Conservation (phyloP, 106 monocot genomes). For the Gastrodia elata region DNA sequence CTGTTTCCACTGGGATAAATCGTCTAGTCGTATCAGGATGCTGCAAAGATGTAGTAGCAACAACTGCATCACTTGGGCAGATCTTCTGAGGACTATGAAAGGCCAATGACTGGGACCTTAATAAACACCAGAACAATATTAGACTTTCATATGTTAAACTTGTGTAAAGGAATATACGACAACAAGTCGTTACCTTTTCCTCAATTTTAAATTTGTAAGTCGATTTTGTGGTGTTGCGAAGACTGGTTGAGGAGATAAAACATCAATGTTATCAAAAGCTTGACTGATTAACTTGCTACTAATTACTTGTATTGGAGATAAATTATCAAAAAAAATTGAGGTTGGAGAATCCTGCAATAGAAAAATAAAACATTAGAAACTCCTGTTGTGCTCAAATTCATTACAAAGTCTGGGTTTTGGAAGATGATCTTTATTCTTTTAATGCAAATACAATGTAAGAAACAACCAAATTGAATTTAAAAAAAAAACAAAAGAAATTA, state of each 20-base stretch:
- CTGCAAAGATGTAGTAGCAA: not conserved
- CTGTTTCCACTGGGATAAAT: not conserved
- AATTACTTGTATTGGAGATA: conserved; percentile 34
- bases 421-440: conserved; percentile 1
- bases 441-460: not conserved
- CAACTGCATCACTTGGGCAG: conserved; percentile 2
- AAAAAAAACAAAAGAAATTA: not conserved
- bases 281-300: conserved; percentile 7
- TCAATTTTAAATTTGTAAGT: conserved; percentile 10
- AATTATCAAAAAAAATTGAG: conserved; percentile 20
- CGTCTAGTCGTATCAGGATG: not conserved
- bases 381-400: not conserved
- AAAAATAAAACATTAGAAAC: not conserved
- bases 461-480: not conserved
- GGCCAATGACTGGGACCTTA: conserved; percentile 11
- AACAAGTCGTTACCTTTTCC: conserved; percentile 28
- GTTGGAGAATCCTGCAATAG: conserved; percentile 40
- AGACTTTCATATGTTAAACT: not conserved
- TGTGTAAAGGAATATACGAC: not conserved
- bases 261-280: conserved; percentile 19
- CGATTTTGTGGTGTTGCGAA: conserved; percentile 33
- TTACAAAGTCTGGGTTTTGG: not conserved
- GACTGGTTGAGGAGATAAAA: conserved; percentile 38
- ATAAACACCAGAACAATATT: conserved; percentile 6
- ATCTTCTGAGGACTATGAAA: conserved; percentile 1